Base-by-base conservation (phyloP, 2,329 filamentous ascomycete species). In the Alternaria gansuensis region DNA sequence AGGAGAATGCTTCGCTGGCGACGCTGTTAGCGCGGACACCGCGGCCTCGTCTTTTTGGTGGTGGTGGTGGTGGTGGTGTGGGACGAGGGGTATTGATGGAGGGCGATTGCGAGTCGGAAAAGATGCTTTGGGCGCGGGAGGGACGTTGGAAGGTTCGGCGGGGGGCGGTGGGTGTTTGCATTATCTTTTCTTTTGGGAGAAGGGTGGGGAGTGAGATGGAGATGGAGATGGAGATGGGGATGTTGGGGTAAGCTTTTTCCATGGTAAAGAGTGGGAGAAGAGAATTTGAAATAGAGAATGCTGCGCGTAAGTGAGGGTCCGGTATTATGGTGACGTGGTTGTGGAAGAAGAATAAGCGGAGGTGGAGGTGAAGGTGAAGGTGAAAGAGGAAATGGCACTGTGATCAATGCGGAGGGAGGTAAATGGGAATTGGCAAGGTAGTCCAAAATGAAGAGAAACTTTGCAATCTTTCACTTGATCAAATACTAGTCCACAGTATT, bases 41-140 rank as follows among this genome's bases (percentile, higher is more conserved):
- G 21, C 54, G 50, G 5, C n/a, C 36, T 23, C 41, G 29, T 3
- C 49, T 34, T 1, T 41, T 26, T 5, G 63, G 46, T 13, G 43
- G 17, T 17, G 17, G 46, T 13, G 43, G 28, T 4, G 59, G 60
- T 1, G 41, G 55, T 1, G 61, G 43, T 5, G 63, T 55, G 2
- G 57, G 37, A 9, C 28, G 23, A 0, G 53, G 29, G 2, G 51
- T 65, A 28, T 28, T 13, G 49, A 43, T 54, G n/a, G 61, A 29
- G 2, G 17, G 17, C 17, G 37, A 17, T 23, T 40, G 37, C 3
- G 54, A 36, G 4, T 59, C 49, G 1, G 63, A 63, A 23, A 37
- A 5, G 5, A 41, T 52, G 45, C 61, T 61, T 39, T 58, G 44
- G 3, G 62, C 56, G 37, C 54, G 60, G 1, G 53, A 46, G 43